Percentiles rank a stretch among this genome's conserved stretches.
phyloP scores from a whole-genome alignment of 805 yeast genomes.

The Pichia membranifaciens region DNA sequence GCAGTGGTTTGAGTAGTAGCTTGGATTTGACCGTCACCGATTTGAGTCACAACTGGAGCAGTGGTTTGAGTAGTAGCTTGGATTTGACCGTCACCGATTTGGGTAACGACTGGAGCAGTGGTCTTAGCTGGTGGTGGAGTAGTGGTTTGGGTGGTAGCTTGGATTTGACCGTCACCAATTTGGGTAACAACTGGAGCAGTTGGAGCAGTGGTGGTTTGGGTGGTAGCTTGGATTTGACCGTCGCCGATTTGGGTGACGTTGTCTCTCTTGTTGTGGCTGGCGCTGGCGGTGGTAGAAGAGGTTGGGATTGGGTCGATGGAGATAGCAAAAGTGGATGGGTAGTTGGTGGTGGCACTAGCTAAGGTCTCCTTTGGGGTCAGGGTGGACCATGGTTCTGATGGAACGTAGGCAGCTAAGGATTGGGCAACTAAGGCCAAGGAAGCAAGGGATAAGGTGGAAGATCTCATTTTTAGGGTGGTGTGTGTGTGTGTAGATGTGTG shows the following conservation, averaged over 20 bases:
- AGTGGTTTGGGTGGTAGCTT: conserved; percentile 35
- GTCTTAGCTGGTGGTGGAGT: conserved; percentile 32
- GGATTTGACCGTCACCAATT: conserved; percentile 51
- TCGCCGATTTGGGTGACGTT: conserved; percentile 46
- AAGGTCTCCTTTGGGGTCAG: conserved; percentile 57
- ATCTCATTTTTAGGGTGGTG: conserved; percentile 11
- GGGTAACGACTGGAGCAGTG: conserved; percentile 32
- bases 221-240: conserved; percentile 50
- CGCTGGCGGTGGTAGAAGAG: conserved; percentile 16
- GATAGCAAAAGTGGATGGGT: conserved; percentile 61
- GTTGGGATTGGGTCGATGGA: conserved; percentile 50
- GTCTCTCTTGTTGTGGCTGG: conserved; percentile 21
- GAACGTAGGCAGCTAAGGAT: conserved; percentile 56
- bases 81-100: conserved; percentile 41
- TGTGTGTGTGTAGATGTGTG: background rate
- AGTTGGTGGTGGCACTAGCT: conserved; percentile 51
- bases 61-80: conserved; percentile 29
- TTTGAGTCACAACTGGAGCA: conserved; percentile 44
- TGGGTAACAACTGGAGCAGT: conserved; percentile 27
- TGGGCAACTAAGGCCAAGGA: conserved; percentile 39
- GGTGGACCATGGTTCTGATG: conserved; percentile 64
- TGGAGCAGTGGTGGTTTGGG: conserved; percentile 23
- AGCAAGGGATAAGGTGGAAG: conserved; percentile 22
- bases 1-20: conserved; percentile 31
- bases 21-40: conserved; percentile 39